Evolutionary conservation across 108 stramenopile species (phyloP).

Genomic region (Skeletonema marinoi): DNA sequence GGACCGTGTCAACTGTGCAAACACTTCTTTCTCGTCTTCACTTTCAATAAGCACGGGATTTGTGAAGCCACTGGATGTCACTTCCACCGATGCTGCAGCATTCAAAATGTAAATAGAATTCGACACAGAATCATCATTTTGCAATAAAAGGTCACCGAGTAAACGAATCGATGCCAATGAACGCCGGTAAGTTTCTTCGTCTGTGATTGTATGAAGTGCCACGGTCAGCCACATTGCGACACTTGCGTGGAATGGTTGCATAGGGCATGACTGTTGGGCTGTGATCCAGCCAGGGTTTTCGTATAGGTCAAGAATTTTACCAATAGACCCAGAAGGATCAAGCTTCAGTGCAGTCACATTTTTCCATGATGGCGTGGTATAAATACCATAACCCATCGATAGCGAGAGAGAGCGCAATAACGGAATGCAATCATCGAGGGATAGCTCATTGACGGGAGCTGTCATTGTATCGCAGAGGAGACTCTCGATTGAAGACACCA

Average conservation of each 20-base stretch:
- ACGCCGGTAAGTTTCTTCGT: conserved; percentile 23
- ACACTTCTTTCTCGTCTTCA: conserved; percentile 16
- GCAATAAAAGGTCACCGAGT: conserved; percentile 23
- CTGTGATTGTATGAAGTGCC: conserved; percentile 18
- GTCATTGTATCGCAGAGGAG: conserved; percentile 11
- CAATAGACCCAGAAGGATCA: conserved; percentile 27
- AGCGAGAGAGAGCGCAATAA: conserved; percentile 44
- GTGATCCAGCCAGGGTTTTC: conserved; percentile 24
- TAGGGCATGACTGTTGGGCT: conserved; percentile 4
- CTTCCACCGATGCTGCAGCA: conserved; percentile 15
- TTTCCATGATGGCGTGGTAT: conserved; percentile 29
- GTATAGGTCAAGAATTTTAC: conserved; percentile 31
- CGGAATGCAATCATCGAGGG: neutral
- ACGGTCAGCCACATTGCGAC: conserved; percentile 55
- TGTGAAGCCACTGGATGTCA: conserved; percentile 16
- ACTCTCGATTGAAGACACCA: conserved; percentile 31
- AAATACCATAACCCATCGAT: conserved; percentile 56
- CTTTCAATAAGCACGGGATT: conserved; percentile 24
- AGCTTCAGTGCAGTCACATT: conserved; percentile 44
- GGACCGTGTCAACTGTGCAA: conserved; percentile 24
- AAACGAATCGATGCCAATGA: conserved; percentile 6
- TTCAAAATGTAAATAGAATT: conserved; percentile 35
- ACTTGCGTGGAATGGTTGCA: conserved; percentile 29
- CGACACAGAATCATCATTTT: neutral
- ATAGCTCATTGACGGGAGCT: neutral